Percentiles rank a stretch among this genome's conserved stretches.
Evolutionary conservation across 805 yeast species (phyloP).

Genomic region (Sporopachydermia lactativora): DNA sequence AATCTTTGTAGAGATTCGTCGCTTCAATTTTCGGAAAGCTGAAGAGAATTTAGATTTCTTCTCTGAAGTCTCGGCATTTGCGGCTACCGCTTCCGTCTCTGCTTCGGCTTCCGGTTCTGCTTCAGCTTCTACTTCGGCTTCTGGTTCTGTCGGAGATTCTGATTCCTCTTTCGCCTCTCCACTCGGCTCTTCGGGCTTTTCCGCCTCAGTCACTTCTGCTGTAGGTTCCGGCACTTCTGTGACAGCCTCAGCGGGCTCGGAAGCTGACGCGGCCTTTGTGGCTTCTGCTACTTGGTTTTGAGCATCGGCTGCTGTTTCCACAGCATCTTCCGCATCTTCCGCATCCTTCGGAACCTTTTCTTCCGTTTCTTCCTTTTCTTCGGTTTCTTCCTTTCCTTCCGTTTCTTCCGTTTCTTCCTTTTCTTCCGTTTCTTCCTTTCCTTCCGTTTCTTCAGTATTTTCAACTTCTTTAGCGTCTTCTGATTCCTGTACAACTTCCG

Average conservation of each 20-base stretch:
- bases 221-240: background rate
- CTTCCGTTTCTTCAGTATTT: background rate
- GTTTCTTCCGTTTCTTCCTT: constrained; percentile 29
- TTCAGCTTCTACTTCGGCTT: constrained; percentile 1
- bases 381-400: constrained; percentile 17
- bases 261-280: background rate
- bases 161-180: background rate
- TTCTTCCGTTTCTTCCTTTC: constrained; percentile 20
- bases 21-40: constrained; percentile 17
- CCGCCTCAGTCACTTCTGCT: background rate
- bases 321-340: background rate
- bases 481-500: background rate
- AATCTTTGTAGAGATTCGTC: background rate
- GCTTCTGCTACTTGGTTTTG: background rate
- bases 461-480: background rate
- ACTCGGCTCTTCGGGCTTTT: background rate
- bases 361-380: constrained; percentile 3
- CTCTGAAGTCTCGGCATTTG: constrained; percentile 4
- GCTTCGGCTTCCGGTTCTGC: constrained; percentile 1
- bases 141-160: background rate
- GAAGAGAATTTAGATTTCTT: constrained; percentile 26
- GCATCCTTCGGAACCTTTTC: background rate
- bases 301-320: background rate
- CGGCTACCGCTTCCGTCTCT: background rate
- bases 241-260: background rate